Percentiles rank a stretch among this genome's conserved stretches.
These are phyloP conservation scores for Pseudogymnoascus sp. DNA, from an alignment of 2,329 filamentous ascomycete species.

Conservation along the genomic window DNA sequence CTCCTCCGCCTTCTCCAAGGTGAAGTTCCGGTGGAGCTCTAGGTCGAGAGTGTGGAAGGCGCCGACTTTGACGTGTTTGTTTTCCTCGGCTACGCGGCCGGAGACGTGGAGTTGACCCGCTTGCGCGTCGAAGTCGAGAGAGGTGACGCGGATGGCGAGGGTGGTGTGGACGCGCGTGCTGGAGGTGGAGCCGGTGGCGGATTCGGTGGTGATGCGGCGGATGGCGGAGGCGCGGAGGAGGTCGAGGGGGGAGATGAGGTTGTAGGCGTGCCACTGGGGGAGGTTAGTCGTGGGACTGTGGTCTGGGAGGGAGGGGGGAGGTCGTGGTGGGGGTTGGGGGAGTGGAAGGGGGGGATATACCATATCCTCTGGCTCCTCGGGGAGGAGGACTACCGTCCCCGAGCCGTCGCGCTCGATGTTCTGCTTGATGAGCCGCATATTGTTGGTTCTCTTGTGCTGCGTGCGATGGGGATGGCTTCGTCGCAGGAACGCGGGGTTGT, in stretches of 20 bases:
- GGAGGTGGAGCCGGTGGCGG: constrained; percentile 50
- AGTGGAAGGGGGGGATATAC: constrained; percentile 31
- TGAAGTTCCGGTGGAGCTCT: constrained; percentile 81
- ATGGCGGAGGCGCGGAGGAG: constrained; percentile 58
- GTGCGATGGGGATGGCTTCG: background rate
- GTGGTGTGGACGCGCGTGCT: constrained; percentile 57
- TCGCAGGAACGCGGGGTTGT: background rate
- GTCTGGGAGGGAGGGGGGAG: constrained; percentile 7
- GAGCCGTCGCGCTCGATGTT: constrained; percentile 59
- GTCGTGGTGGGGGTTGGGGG: background rate
- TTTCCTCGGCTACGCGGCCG: constrained; percentile 58
- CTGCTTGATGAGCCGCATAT: constrained; percentile 60
- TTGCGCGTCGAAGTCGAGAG: constrained; percentile 61
- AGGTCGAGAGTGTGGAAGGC: constrained; percentile 70
- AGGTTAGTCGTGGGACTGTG: constrained; percentile 10
- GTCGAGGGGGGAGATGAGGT: constrained; percentile 60
- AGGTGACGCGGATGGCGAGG: constrained; percentile 57
- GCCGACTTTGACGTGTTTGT: constrained; percentile 58
- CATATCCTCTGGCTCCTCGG: constrained; percentile 71
- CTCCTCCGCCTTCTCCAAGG: constrained; percentile 61
- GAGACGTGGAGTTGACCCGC: constrained; percentile 61
- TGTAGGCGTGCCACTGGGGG: constrained; percentile 65
- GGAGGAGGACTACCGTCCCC: constrained; percentile 56
- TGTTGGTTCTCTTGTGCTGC: background rate
- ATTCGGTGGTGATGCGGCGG: constrained; percentile 53